Percentiles rank a stretch among this genome's conserved stretches.
These are phyloP conservation scores for Elongisporangium prolatum DNA, from an alignment of 352 stramenopile species.

Conservation along the genomic window DNA sequence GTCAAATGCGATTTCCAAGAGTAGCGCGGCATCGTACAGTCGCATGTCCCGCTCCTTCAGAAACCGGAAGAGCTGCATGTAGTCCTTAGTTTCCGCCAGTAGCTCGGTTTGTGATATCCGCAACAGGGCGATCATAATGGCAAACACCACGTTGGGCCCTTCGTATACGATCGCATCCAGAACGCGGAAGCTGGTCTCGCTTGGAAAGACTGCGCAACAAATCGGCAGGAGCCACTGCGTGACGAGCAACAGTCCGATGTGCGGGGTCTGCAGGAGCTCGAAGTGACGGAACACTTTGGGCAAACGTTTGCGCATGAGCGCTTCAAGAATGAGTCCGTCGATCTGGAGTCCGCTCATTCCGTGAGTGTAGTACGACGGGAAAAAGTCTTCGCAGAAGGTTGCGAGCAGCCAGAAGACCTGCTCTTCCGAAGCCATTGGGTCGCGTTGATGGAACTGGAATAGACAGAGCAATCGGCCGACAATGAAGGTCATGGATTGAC, in stretches of 20 bases:
- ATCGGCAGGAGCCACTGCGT: slow-evolving; percentile 66
- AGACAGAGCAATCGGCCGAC: slow-evolving; percentile 69
- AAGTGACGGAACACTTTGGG: slow-evolving; percentile 59
- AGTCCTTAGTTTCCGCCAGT: slow-evolving; percentile 50
- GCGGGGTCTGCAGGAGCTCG: slow-evolving; percentile 39
- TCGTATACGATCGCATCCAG: slow-evolving; percentile 60
- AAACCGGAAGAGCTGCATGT: slow-evolving; percentile 60
- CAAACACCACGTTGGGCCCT: slow-evolving; percentile 44
- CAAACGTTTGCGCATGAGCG: slow-evolving; percentile 33
- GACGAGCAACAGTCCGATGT: slow-evolving; percentile 54
- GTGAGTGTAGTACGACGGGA: slow-evolving; percentile 56
- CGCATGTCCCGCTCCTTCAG: slow-evolving; percentile 55
- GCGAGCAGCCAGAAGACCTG: slow-evolving; percentile 56
- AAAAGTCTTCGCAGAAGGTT: slow-evolving; percentile 51
- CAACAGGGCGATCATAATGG: slow-evolving; percentile 47
- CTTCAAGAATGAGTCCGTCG: slow-evolving; percentile 51
- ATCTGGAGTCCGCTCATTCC: slow-evolving; percentile 60
- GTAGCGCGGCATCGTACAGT: slow-evolving; percentile 50
- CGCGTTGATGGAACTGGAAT: slow-evolving; percentile 14
- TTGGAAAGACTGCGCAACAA: slow-evolving; percentile 62
- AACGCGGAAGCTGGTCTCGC: slow-evolving; percentile 54
- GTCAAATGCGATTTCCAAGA: slow-evolving; percentile 51
- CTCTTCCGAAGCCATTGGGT: slow-evolving; percentile 21
- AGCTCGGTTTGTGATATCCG: slow-evolving; percentile 51
- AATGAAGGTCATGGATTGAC: slow-evolving; percentile 90